Base-by-base conservation (phyloP, 805 yeast species). In the Ogataea allantospora region DNA sequence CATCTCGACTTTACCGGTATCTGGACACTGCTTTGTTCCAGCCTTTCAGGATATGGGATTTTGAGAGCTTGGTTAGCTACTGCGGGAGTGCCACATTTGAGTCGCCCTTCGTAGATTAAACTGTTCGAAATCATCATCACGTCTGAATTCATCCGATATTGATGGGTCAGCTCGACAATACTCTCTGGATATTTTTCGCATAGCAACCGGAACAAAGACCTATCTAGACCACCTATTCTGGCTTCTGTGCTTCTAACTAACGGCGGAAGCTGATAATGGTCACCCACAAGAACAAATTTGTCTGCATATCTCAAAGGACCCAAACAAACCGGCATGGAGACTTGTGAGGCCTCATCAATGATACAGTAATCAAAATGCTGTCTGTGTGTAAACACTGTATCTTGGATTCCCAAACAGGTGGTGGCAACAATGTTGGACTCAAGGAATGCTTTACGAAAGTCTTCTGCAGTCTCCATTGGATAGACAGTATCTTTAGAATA, bases 291-390 rank as follows among this genome's bases (percentile, higher is more conserved):
- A 1, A 93, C 73, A 57, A 91, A 93, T 58, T 75, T 84, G 30
- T 83, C 81, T 22, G 88, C 81, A 47, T 74, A 76, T 21, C 88
- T 62, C 31, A 93, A 59, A 0, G 99, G 98, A 0, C 98, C 99
- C 19, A 93, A 60, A 50, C 95, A 84, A 5, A 86, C 71, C 0
- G 99, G 99, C 71, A 91, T 70, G 0, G 97, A 83, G 0, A 91
- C 85, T 55, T 93, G 99, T 1, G 97, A 88, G 0, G 98, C 98
- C 59, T 93, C 99, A 59, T 93, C 99, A 29, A 93, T 74, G 27
- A 93, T 88, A 55, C 97, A 95, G 55, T 85, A 91, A 54, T 93
- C 99, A 60, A 93, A 93, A 11, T 65, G 70, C 22, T 52, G 67
- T 52, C 73, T 63, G 36, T 70, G 60, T 14, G 58, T 66, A 51